phyloP scores from a whole-genome alignment of 2,329 filamentous ascomycete genomes.

The Nigrospora osmanthi region DNA sequence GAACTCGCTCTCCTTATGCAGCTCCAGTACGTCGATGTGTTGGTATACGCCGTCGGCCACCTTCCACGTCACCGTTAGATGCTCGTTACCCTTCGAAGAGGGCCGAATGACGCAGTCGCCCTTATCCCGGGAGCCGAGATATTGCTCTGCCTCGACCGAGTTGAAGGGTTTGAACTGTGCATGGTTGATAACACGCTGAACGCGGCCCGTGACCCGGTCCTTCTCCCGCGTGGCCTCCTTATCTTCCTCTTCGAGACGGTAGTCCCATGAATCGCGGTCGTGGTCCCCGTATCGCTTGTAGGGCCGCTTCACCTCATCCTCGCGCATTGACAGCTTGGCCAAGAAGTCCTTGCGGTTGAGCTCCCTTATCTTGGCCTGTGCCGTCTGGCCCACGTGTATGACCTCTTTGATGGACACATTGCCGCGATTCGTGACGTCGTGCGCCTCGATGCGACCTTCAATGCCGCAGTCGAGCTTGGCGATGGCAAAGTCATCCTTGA shows the following conservation, averaged over 20 bases:
- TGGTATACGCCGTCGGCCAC: slow-evolving; percentile 94
- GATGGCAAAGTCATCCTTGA: slow-evolving; percentile 88
- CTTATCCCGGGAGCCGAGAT: slow-evolving; percentile 72
- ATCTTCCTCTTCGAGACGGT: slow-evolving; percentile 70
- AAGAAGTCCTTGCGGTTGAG: slow-evolving; percentile 81
- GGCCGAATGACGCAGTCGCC: slow-evolving; percentile 94
- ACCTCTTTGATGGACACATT: slow-evolving; percentile 60
- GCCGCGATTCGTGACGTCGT: slow-evolving; percentile 70
- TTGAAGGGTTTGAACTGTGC: slow-evolving; percentile 94
- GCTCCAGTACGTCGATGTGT: slow-evolving; percentile 92
- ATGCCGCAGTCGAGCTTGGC: slow-evolving; percentile 91
- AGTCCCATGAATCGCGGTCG: slow-evolving; percentile 79
- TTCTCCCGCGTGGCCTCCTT: slow-evolving; percentile 79
- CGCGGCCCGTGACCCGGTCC: slow-evolving; percentile 75
- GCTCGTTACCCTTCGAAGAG: slow-evolving; percentile 90
- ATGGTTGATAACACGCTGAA: slow-evolving; percentile 94
- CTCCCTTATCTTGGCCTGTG: slow-evolving; percentile 80
- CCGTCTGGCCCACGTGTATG: slow-evolving; percentile 73
- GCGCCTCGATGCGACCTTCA: slow-evolving; percentile 76
- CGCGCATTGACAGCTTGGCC: slow-evolving; percentile 76
- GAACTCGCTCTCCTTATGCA: slow-evolving; percentile 96
- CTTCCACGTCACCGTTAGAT: slow-evolving; percentile 96
- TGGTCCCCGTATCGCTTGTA: slow-evolving; percentile 64
- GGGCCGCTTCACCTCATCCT: slow-evolving; percentile 69
- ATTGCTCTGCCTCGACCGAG: slow-evolving; percentile 86